Evolutionary conservation across 78 protist species (phyloP), one percentile per base, ranked within the genome.

Genomic region (Dictyostelium brefeldianum): DNA sequence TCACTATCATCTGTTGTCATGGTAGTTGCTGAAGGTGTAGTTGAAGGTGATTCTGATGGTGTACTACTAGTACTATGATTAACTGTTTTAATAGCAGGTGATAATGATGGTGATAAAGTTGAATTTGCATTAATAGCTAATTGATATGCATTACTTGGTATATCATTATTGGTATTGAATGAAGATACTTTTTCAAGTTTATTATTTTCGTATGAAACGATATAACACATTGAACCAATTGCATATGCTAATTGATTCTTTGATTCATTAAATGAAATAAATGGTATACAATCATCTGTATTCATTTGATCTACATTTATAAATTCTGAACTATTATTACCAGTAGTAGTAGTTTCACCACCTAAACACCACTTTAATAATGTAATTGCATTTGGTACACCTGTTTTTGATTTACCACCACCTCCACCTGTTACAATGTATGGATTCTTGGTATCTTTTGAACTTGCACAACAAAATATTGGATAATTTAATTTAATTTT

Each of bases 361-460:
- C n/a, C 70, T 47, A 31, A 50, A 75, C 25, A 25, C 92, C 92
- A 85, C 27, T 59, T 73, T 2, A 56, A 85, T 18, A 85, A 6
- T 6, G 82, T 75, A 0, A 85, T 62, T 22, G 77, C 92, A 62
- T 85, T 85, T 20, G 83, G 75, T 12, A 85, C 78, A 50, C 92
- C 92, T 6, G 92, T 85, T 20, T 73, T 75, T 14, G 92, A 73
- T 22, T 41, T 62, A 10, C 92, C 92, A 75, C 92, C 92, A 10
- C 92, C 92, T 27, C 92, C 92, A 75, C 92, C 92, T 1, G 78
- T 81, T 17, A 81, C 83, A 31, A 85, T 64, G 22, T 75, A 46
- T 27, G 64, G 36, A 51, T 48, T 69, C 6, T 74, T 59, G 17
- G 50, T 59, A 51, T 54, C 22, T 5, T 11, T 70, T 25, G 78